Evolutionary conservation across 768 basidiomycete genomes (phyloP), one percentile per base, ranked within the genome.

Genomic region (Tulasnella sp.): DNA sequence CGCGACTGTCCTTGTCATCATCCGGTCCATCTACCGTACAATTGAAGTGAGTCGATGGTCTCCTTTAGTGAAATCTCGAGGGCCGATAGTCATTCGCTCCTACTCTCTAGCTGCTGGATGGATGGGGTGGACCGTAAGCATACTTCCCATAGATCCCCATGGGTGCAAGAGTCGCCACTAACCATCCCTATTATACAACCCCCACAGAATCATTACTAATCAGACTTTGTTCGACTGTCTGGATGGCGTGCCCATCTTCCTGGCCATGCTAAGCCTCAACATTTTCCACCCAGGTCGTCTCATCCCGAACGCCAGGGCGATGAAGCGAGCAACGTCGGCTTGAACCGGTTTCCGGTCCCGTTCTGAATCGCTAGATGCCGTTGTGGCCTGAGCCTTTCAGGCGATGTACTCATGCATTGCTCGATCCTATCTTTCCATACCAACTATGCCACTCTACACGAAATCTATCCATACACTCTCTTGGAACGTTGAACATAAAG

Each of bases 171-270:
- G n/a, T n/a, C n/a, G n/a, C n/a, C n/a, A n/a, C n/a, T n/a, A n/a
- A n/a, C n/a, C n/a, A n/a, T 30, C 24, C n/a, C 17, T 10, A 22
- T 34, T 22, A 12, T 52, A 8, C 8, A 19, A 19, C 27, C 8
- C 24, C 25, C 25, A 52, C 19, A 52, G 64, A 1, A 74, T 82
- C 61, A 79, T 80, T 59, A 63, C 67, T 7, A 78, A 76, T 1
- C 68, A 83, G 62, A 63, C 72, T 2, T 76, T 75, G 61, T 79
- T 80, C 68, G 78, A 79, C 65, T 69, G 76, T 4, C 70, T 80
- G 29, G 80, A 81, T 64, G 79, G 76, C 22, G 71, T 68, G 3
- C 76, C 77, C 73, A 71, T 80, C 48, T 63, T 70, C 4, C 65
- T 79, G 4, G 76, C 78, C 1, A 75, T 79, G 54, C 74, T 69